Conservation (phyloP, 495 filamentous ascomycete species). For the Astrothelium subdiscretum region DNA sequence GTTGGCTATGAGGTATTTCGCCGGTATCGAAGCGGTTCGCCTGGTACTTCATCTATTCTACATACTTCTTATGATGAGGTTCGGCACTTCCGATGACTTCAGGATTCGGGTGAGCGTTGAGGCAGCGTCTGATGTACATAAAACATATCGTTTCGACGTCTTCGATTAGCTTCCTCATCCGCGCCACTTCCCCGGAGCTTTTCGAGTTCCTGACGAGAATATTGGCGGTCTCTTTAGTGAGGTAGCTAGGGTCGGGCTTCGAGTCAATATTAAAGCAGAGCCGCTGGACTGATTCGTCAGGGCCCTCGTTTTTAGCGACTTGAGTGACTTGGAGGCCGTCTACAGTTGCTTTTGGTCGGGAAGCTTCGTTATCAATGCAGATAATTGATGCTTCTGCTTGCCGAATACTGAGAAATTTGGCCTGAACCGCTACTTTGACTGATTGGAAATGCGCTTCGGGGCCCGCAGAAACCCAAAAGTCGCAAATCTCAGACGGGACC, state of each 20-base stretch:
- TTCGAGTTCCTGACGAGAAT: neutral
- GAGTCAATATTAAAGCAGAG: neutral
- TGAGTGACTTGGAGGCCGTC: neutral
- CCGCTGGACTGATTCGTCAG: neutral
- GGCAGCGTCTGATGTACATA: neutral
- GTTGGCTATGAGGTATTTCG: neutral
- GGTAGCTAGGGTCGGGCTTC: neutral
- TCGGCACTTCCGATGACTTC: neutral
- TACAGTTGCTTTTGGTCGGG: neutral
- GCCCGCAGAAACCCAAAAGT: neutral
- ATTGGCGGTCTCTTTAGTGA: neutral
- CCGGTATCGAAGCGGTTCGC: neutral
- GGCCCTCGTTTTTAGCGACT: neutral
- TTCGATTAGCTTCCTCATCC: neutral
- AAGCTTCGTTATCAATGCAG: neutral
- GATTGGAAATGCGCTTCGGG: neutral
- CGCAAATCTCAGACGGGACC: constrained; percentile 1
- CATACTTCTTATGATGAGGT: neutral
- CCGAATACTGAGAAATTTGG: neutral
- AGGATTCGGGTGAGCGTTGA: neutral
- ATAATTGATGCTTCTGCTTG: neutral
- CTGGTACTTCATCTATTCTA: neutral
- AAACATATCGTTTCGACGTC: neutral
- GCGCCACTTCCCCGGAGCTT: neutral
- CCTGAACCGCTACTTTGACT: neutral